A percentile compares a stretch with the other conserved stretches of the same genome.
Evolutionary conservation across 2,329 filamentous ascomycete genomes (phyloP).

Genomic region (Endothia cerciana): DNA sequence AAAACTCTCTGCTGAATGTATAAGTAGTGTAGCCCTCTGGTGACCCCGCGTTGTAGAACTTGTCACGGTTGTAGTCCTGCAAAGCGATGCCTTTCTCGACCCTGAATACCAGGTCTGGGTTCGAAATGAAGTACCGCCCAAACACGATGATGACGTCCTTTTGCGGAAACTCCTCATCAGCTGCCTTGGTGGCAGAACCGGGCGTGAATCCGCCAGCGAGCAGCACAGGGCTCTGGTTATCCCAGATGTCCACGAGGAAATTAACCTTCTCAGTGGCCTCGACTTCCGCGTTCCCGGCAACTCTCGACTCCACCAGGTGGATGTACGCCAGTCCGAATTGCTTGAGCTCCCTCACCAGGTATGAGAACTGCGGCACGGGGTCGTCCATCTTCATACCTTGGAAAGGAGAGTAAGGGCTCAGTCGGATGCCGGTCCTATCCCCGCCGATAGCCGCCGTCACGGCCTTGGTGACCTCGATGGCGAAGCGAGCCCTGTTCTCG

Average conservation of each 20-base stretch:
- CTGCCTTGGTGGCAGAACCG: constrained; percentile 33
- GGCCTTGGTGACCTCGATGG: constrained; percentile 55
- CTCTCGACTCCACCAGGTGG: constrained; percentile 59
- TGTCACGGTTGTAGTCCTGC: constrained; percentile 41
- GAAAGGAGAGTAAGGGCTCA: constrained; percentile 60
- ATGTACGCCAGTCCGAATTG: constrained; percentile 58
- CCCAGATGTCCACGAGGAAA: constrained; percentile 37
- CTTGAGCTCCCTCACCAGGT: constrained; percentile 55
- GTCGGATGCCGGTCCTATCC: constrained; percentile 53
- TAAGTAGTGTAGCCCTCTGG: constrained; percentile 19
- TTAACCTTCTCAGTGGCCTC: constrained; percentile 40
- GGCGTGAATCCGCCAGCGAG: constrained; percentile 37
- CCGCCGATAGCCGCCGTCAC: constrained; percentile 55
- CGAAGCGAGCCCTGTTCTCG: constrained; percentile 57
- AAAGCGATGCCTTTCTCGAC: constrained; percentile 42
- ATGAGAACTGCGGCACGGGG: constrained; percentile 59
- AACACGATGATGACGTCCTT: constrained; percentile 41
- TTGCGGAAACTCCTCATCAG: constrained; percentile 35
- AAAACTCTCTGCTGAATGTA: constrained; percentile 23
- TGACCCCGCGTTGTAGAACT: constrained; percentile 41
- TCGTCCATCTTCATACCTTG: constrained; percentile 63
- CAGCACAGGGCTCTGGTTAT: constrained; percentile 36
- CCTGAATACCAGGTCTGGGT: constrained; percentile 49
- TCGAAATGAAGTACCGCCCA: constrained; percentile 48
- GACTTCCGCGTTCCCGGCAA: constrained; percentile 43